Evolutionary conservation across 257 asterid genomes (phyloP).

Genomic region (Nicotiana otophora): DNA sequence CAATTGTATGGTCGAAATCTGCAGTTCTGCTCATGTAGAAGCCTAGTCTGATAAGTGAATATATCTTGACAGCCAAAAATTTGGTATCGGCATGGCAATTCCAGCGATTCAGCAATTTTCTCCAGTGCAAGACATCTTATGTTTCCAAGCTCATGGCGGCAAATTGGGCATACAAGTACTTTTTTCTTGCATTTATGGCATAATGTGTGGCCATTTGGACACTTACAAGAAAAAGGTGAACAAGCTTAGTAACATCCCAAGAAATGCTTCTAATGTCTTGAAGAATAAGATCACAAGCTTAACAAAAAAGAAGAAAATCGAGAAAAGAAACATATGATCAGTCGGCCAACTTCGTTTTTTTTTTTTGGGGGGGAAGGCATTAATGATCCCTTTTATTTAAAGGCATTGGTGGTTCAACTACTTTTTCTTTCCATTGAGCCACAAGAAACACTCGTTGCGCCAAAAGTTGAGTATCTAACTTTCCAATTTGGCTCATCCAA

Average conservation of each 20-base stretch:
- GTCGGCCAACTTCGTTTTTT: background rate
- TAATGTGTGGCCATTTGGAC: slow-evolving; percentile 36
- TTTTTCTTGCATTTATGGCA: slow-evolving; percentile 29
- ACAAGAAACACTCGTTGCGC: background rate
- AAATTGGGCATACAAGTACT: slow-evolving; percentile 34
- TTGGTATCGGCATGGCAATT: slow-evolving; percentile 36
- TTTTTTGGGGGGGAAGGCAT: background rate
- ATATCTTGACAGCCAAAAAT: slow-evolving; percentile 33
- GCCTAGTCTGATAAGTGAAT: slow-evolving; percentile 30
- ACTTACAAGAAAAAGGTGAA: slow-evolving; percentile 18
- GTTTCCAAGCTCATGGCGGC: slow-evolving; percentile 45
- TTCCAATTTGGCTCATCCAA: background rate
- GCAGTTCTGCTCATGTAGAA: slow-evolving; percentile 35
- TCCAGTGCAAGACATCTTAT: slow-evolving; percentile 44
- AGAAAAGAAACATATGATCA: background rate
- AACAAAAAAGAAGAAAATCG: background rate
- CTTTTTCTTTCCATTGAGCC: background rate
- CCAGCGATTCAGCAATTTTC: slow-evolving; percentile 39
- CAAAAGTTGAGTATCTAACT: background rate
- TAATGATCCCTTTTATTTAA: background rate
- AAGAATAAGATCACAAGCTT: background rate
- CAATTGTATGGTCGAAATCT: slow-evolving; percentile 31
- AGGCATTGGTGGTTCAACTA: background rate
- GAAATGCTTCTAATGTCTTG: background rate
- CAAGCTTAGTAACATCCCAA: background rate